Conservation (phyloP, 139 green algal genomes). For the Chlorella sp. region DNA sequence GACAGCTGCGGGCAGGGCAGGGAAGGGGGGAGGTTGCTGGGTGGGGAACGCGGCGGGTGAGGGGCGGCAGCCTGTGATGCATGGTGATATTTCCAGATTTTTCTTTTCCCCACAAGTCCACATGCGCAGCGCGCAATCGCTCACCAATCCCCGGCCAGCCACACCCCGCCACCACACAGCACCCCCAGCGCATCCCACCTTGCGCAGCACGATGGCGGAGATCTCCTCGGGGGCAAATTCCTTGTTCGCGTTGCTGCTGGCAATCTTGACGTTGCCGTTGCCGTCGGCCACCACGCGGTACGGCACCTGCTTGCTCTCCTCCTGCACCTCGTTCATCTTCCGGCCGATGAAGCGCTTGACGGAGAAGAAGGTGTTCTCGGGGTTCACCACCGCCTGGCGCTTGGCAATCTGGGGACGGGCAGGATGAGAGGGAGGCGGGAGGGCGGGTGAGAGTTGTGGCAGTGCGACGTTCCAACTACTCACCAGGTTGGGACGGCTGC, state of each 20-base stretch:
- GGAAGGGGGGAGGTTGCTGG: no score
- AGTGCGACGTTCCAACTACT: no score
- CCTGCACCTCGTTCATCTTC: constrained; percentile 89
- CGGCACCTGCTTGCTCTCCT: constrained; percentile 89
- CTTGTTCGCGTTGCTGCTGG: constrained; percentile 87
- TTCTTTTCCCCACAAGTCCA: no score
- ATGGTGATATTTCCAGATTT: no score
- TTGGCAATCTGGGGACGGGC: constrained; percentile 90
- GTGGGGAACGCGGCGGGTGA: no score
- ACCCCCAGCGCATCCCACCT: constrained; percentile 32
- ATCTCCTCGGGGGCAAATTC: constrained; percentile 99
- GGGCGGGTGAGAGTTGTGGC: no score
- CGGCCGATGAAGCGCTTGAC: constrained; percentile 99
- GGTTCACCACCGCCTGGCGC: constrained; percentile 98
- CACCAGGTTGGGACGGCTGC: no score
- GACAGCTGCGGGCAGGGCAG: constrained; percentile 39
- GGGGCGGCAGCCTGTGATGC: no score
- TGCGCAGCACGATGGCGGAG: constrained; percentile 85
- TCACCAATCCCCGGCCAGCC: no score
- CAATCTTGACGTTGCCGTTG: constrained; percentile 97
- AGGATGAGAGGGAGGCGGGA: background rate
- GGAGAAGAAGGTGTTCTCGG: constrained; percentile 99
- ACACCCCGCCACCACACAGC: no score
- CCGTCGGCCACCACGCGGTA: constrained; percentile 87
- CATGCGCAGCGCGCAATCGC: no score